Percentiles rank a stretch among this genome's conserved stretches.
phyloP scores from a whole-genome alignment of 2,329 filamentous ascomycete genomes.

The Stagonosporopsis rhizophila region DNA sequence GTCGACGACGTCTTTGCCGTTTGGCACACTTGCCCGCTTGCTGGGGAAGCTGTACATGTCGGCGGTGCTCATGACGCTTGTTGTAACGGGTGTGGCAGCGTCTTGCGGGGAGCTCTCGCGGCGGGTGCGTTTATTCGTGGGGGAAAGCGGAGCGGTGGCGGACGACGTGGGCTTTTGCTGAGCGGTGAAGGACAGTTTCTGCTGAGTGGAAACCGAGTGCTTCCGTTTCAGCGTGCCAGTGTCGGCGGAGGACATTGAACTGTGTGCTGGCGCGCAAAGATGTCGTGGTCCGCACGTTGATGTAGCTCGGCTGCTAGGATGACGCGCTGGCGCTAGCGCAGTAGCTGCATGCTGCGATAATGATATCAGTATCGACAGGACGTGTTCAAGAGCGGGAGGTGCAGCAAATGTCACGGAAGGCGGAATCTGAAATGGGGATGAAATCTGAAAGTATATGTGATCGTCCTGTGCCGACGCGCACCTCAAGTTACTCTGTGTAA shows the following conservation, averaged over 20 bases:
- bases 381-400: neutral
- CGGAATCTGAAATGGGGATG: neutral
- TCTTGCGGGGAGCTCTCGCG: slow-evolving; percentile 33
- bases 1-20: slow-evolving; percentile 34
- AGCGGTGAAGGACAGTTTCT: slow-evolving; percentile 46
- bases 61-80: slow-evolving; percentile 38
- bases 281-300: slow-evolving; percentile 26
- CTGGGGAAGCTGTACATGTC: slow-evolving; percentile 48
- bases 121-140: slow-evolving; percentile 41
- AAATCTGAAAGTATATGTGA: neutral
- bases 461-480: neutral
- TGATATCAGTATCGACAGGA: slow-evolving; percentile 14
- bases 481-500: neutral
- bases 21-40: slow-evolving; percentile 30
- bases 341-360: slow-evolving; percentile 12
- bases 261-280: slow-evolving; percentile 23
- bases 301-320: slow-evolving; percentile 29
- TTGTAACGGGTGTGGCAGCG: slow-evolving; percentile 18
- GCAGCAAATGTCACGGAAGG: neutral
- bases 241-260: slow-evolving; percentile 44
- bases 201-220: slow-evolving; percentile 46
- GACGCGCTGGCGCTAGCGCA: slow-evolving; percentile 33
- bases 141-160: slow-evolving; percentile 36
- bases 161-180: slow-evolving; percentile 43
- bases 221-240: slow-evolving; percentile 46